Base-by-base conservation (phyloP, 352 stramenopile genomes). In the Porosira glacialis region DNA sequence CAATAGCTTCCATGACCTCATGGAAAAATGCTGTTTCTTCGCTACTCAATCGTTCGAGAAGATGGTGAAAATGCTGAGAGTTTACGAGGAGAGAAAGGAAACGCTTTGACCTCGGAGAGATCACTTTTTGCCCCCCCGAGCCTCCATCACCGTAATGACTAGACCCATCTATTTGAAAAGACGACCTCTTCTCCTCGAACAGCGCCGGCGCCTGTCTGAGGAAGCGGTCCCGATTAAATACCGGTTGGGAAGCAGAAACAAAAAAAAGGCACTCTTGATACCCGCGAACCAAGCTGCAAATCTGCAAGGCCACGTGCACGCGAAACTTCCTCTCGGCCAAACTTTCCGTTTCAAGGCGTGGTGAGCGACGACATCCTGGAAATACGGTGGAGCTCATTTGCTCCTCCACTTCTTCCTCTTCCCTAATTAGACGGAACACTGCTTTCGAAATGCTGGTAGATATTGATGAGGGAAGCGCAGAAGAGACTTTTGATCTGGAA, bases 201-300 rank as follows among this genome's bases (percentile, higher is more conserved):
- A 90, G 50, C 38, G 81, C 78, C 6, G 85, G 85, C 24, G 85
- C 76, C 50, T 70, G 76, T 57, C 85, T 69, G n/a, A 92, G 63
- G 60, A 92, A 92, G 55, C 85, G 76, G 55, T 92, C 85, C 49
- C 84, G 49, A 38, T 92, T 89, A 38, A 92, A 92, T 8, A 90
- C 79, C n/a, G 83, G 81, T 35, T 88, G 80, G 15, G 59, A 77
- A 11, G 78, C 68, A 6, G 77, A 83, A 3, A 83, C 81, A 45
- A 75, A 83, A 41, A 88, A 82, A 8, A 88, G 51, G 57, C 83
- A 92, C 30, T 90, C 85, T 72, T 92, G 69, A 59, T 88, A 92
- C 35, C 85, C 85, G 35, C 83, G 59, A 31, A 90, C 55, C 4
- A 92, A 59, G 38, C 80, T 77, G 43, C 80, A 88, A 57, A 92